phyloP scores from a whole-genome alignment of 768 basidiomycete species.

The Termitomyces heimii region DNA sequence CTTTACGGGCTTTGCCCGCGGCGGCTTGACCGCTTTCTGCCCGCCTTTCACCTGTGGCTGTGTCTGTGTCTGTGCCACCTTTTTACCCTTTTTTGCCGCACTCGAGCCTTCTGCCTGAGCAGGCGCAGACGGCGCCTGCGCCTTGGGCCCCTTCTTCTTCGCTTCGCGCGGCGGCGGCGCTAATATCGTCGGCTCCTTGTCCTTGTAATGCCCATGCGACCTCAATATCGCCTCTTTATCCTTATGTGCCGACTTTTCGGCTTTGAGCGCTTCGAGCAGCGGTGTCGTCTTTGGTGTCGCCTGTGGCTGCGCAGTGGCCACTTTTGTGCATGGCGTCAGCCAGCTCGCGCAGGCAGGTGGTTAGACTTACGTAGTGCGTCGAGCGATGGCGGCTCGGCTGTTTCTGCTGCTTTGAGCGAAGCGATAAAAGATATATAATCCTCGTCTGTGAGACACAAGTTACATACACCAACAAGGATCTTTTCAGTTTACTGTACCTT shows the following conservation, averaged over 20 bases:
- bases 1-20: slow-evolving; percentile 2
- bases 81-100: slow-evolving; percentile 6
- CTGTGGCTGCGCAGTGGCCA: slow-evolving; percentile 56
- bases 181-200: slow-evolving; percentile 22
- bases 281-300: slow-evolving; percentile 79
- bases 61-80: neutral
- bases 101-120: slow-evolving; percentile 9
- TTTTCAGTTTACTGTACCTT: no score
- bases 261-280: slow-evolving; percentile 88
- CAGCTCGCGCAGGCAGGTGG: neutral
- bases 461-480: neutral
- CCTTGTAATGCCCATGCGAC: slow-evolving; percentile 70
- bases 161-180: slow-evolving; percentile 22
- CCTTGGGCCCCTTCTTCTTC: slow-evolving; percentile 22
- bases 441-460: slow-evolving; percentile 46
- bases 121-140: neutral
- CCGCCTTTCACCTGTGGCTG: neutral
- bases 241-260: slow-evolving; percentile 66
- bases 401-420: slow-evolving; percentile 48
- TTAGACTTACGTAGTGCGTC: slow-evolving; percentile 52
- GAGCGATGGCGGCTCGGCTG: slow-evolving; percentile 52
- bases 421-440: slow-evolving; percentile 81
- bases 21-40: neutral
- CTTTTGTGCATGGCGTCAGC: slow-evolving; percentile 24
- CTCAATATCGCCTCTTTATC: slow-evolving; percentile 71